phyloP scores from a whole-genome alignment of 2,329 filamentous ascomycete species.

The Ramularia collo-cygni region DNA sequence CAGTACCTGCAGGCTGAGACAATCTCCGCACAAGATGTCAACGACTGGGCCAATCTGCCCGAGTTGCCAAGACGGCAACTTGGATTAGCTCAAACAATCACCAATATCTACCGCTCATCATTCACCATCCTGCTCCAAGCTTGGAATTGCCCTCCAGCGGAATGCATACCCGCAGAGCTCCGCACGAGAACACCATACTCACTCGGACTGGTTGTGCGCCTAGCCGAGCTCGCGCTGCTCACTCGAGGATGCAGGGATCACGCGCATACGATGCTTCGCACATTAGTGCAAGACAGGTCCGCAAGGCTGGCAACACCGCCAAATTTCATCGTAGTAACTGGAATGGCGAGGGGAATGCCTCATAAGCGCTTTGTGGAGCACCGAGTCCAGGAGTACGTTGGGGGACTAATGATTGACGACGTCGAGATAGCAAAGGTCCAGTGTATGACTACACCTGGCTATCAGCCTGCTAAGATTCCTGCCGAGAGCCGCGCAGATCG shows the following conservation, averaged over 20 bases:
- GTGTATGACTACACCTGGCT: too few relatives aligned
- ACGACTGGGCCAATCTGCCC: background rate
- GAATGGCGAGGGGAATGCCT: background rate
- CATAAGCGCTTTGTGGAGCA: background rate
- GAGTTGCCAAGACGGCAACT: background rate
- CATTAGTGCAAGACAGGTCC: background rate
- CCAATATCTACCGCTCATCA: background rate
- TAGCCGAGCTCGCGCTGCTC: background rate
- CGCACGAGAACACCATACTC: constrained; percentile 8
- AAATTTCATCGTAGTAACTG: background rate
- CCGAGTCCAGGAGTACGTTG: background rate
- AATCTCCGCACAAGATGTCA: background rate
- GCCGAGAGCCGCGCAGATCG: too few relatives aligned
- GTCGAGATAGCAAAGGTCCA: background rate
- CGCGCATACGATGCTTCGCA: background rate
- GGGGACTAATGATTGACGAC: constrained; percentile 1
- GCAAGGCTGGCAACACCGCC: background rate
- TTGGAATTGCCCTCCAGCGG: constrained; percentile 2
- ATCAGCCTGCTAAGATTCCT: too few relatives aligned
- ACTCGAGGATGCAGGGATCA: background rate
- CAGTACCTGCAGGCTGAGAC: background rate
- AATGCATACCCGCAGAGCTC: constrained; percentile 5
- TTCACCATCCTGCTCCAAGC: background rate
- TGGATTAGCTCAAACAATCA: background rate
- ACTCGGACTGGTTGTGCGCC: background rate